Percentiles rank a stretch among this genome's conserved stretches.
These are phyloP conservation scores for Plasmodium malariae DNA, from an alignment of 169 alveolate genomes.

Conservation along the genomic window DNA sequence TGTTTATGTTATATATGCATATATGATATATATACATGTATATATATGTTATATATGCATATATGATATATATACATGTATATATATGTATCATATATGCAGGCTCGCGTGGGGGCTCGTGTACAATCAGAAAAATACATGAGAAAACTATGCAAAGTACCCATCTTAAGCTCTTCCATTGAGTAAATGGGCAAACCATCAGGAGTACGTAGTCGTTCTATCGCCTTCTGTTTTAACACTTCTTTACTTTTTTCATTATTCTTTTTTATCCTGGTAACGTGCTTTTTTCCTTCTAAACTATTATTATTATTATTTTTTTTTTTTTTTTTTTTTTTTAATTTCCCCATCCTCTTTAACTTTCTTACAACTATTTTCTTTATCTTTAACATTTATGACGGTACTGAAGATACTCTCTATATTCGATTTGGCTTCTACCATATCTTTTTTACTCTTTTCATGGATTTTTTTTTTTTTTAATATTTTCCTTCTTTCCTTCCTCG, in stretches of 20 bases:
- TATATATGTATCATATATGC: neutral
- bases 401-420: slow-evolving; percentile 57
- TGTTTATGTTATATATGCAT: neutral
- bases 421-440: slow-evolving; percentile 40
- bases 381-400: slow-evolving; percentile 40
- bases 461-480: slow-evolving; percentile 27
- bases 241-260: slow-evolving; percentile 2
- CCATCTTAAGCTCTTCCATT: slow-evolving; percentile 85
- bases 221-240: neutral
- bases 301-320: no score
- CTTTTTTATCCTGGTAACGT: neutral
- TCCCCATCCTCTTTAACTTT: neutral
- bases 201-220: slow-evolving; percentile 75
- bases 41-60: neutral
- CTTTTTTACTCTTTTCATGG: slow-evolving; percentile 39
- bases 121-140: neutral
- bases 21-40: neutral
- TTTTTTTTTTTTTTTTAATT: slow-evolving; percentile 6
- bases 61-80: neutral
- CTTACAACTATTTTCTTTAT: slow-evolving; percentile 27
- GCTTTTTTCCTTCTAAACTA: slow-evolving; percentile 32
- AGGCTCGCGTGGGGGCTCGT: neutral
- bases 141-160: slow-evolving; percentile 30
- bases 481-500: slow-evolving; percentile 11
- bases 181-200: slow-evolving; percentile 86